Conservation (phyloP, 2,329 filamentous ascomycete species). For the Colletotrichum sp. region DNA sequence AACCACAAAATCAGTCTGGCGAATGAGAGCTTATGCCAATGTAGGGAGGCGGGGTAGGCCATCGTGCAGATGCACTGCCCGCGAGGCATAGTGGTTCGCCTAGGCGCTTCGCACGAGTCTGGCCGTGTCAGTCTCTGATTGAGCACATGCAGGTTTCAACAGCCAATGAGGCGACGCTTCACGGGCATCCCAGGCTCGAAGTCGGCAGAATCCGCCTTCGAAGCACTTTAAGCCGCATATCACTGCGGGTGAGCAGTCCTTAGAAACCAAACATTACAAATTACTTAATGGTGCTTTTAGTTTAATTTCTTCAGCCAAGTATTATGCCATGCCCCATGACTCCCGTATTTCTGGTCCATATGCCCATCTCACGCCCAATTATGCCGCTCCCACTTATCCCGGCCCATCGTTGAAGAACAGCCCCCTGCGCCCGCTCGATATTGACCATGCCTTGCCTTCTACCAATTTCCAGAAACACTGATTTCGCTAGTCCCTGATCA, state of each 20-base stretch:
- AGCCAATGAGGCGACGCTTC: background rate
- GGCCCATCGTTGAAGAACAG: background rate
- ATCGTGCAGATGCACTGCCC: background rate
- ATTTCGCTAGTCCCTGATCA: background rate
- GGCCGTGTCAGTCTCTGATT: background rate
- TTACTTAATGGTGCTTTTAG: background rate
- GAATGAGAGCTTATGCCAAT: background rate
- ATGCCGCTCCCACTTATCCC: fast-evolving
- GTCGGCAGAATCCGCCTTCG: background rate
- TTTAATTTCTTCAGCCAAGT: background rate
- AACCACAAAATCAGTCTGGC: background rate
- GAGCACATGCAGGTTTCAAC: background rate
- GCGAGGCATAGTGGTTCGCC: background rate
- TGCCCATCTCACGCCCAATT: background rate
- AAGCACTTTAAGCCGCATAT: fast-evolving
- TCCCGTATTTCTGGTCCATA: background rate
- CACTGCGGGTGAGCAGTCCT: fast-evolving
- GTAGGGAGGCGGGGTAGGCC: background rate
- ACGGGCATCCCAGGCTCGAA: fast-evolving
- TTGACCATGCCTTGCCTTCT: background rate
- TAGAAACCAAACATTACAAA: background rate
- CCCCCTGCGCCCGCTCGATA: fast-evolving
- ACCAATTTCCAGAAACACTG: background rate
- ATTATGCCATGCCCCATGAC: background rate
- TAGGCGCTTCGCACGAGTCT: background rate